Percentiles rank a stretch among this genome's conserved stretches.
Evolutionary conservation across 1,284 basidiomycete genomes (phyloP).

Genomic region (Cutaneotrichosporon daszewskae): DNA sequence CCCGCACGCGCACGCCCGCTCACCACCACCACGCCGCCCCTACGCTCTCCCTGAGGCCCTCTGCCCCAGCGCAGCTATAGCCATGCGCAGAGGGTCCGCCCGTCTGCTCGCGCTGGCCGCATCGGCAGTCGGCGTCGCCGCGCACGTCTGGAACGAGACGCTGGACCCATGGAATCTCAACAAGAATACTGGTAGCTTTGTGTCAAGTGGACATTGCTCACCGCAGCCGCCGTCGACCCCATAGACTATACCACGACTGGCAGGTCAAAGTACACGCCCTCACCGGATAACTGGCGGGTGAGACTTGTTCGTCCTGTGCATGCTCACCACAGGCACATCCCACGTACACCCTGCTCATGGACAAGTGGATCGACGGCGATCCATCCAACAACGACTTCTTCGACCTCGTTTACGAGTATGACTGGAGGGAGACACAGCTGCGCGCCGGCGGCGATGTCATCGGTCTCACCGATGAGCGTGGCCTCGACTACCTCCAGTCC

Average conservation of each 20-base stretch:
- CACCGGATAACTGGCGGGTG: constrained; percentile 77
- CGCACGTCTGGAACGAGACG: constrained; percentile 59
- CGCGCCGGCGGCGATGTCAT: constrained; percentile 79
- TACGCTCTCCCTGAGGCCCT: too few relatives aligned
- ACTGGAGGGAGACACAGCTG: constrained; percentile 79
- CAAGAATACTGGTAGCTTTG: constrained; percentile 56
- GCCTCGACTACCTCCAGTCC: constrained; percentile 75
- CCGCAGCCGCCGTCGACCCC: constrained; percentile 37
- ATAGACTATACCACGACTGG: constrained; percentile 60
- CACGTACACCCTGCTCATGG: constrained; percentile 75
- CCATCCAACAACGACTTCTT: constrained; percentile 86
- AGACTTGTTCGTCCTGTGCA: constrained; percentile 34
- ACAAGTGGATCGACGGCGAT: constrained; percentile 89
- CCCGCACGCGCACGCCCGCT: too few relatives aligned
- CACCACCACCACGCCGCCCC: too few relatives aligned
- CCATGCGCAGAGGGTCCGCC: constrained; percentile 11
- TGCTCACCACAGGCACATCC: constrained; percentile 53
- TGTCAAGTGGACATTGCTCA: not conserved
- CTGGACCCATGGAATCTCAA: constrained; percentile 78
- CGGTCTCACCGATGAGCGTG: constrained; percentile 59
- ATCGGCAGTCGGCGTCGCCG: constrained; percentile 11
- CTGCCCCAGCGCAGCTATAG: too few relatives aligned
- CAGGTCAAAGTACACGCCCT: constrained; percentile 57
- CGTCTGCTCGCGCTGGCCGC: constrained; percentile 6
- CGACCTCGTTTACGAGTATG: constrained; percentile 68